Base-by-base conservation (phyloP, 345 rosid genomes). In the Eucalyptus dawsonii region DNA sequence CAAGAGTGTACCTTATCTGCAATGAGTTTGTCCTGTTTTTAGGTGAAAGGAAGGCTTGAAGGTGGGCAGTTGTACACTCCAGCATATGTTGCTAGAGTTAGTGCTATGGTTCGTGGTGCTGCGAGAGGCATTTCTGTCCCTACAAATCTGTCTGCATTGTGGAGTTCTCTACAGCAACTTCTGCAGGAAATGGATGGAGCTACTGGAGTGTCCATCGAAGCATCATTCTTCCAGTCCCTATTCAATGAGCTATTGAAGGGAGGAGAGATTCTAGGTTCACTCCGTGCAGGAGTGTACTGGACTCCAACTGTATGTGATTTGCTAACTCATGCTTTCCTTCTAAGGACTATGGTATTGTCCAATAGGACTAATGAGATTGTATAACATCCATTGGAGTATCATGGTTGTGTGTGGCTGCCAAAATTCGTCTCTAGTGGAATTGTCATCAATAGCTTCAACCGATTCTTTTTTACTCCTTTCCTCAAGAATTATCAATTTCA, bases 21-120 rank as follows among this genome's bases (percentile, higher is more conserved):
- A 42, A 67, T 65, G 87, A 44, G 7, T n/a, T 91, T 86, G 29
- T 76, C 22, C 86, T 76, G 88, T 11, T 37, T 76, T 69, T 89
- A 97, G 99, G 98, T 97, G 93, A 94, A 95, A 93, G 99, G 99
- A 90, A 96, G 98, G 95, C 98, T 97, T 92, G 99, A 97, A 95
- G 97, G 99, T 89, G 99, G 99, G 86, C 99, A 97, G 58, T 89
- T 97, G 88, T 97, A 97, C 89, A 97, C 99, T 16, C 99, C 99
- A 6, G 99, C 96, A 53, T 96, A 97, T 95, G 98, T 97, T 91
- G 95, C 97, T 80, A 96, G 99, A 89, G 97, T 98, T 89, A 93
- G 96, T 81, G 98, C 98, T 87, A 96, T 97, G 98, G 98, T 98
- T 90, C 95, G 98, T 44, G 99, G 99, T 88, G 99, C 98, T 89